Evolutionary conservation across 768 basidiomycete genomes (phyloP).

Genomic region (Thelephora ganbajun): DNA sequence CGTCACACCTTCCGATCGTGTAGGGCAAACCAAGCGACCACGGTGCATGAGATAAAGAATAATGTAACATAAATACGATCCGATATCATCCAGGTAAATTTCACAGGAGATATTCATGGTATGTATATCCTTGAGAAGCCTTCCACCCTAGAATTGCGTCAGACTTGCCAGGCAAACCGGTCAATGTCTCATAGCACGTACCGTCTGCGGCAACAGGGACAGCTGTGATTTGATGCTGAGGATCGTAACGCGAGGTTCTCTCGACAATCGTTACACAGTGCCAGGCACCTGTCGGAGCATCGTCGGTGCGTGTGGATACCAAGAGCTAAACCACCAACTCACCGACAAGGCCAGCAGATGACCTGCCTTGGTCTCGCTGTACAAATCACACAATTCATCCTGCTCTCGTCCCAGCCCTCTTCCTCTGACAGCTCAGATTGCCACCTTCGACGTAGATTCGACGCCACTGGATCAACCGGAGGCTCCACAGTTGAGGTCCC

Average conservation of each 20-base stretch:
- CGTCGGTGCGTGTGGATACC: neutral
- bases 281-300: slow-evolving; percentile 23
- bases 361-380: slow-evolving; percentile 53
- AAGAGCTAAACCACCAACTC: slow-evolving; percentile 9
- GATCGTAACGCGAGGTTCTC: slow-evolving; percentile 43
- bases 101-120: slow-evolving; percentile 20
- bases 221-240: slow-evolving; percentile 42
- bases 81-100: too few relatives aligned
- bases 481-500: neutral
- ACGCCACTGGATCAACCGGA: neutral
- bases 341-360: slow-evolving; percentile 83
- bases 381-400: slow-evolving; percentile 52
- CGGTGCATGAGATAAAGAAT: too few relatives aligned
- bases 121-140: slow-evolving; percentile 53
- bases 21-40: too few relatives aligned
- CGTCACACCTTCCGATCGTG: too few relatives aligned
- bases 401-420: slow-evolving; percentile 12
- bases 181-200: slow-evolving; percentile 11
- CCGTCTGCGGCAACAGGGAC: slow-evolving; percentile 48
- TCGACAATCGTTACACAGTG: slow-evolving; percentile 53
- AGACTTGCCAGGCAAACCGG: slow-evolving; percentile 1
- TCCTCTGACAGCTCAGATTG: neutral
- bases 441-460: neutral
- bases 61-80: too few relatives aligned
- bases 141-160: slow-evolving; percentile 21